Percentiles rank a stretch among this genome's conserved stretches.
Conservation (phyloP, 2,329 filamentous ascomycete genomes). For the Pseudogymnoascus sp. region DNA sequence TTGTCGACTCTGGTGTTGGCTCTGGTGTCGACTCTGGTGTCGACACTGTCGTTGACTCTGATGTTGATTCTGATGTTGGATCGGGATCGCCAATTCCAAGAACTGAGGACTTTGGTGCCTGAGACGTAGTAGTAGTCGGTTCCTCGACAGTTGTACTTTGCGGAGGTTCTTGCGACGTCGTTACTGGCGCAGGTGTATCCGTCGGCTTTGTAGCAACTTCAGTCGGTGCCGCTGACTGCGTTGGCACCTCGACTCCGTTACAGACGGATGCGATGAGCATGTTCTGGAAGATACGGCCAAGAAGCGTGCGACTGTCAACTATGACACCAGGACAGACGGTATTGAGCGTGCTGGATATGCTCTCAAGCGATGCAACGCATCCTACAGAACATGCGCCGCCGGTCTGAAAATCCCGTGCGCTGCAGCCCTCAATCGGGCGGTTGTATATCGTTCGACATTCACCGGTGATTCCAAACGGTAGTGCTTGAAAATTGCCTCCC, state of each 20-base stretch:
- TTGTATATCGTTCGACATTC: conserved; percentile 10
- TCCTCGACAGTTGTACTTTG: background rate
- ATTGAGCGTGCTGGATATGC: background rate
- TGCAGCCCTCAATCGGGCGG: background rate
- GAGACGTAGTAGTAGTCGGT: background rate
- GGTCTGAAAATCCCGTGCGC: background rate
- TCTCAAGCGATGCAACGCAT: conserved; percentile 1
- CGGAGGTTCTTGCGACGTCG: background rate
- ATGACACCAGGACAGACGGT: background rate
- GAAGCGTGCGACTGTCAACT: conserved; percentile 9
- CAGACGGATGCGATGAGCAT: background rate
- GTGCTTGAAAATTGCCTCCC: conserved; percentile 9
- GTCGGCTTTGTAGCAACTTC: background rate
- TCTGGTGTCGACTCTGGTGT: background rate
- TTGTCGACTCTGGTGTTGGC: background rate
- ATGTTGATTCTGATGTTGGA: background rate
- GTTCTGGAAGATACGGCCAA: conserved; percentile 5
- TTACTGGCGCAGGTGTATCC: background rate
- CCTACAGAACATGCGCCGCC: conserved; percentile 5
- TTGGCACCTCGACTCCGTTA: background rate
- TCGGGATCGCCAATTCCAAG: background rate
- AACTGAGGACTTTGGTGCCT: background rate
- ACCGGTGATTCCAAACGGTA: background rate
- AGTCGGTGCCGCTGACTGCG: background rate
- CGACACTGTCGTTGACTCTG: background rate